Evolutionary conservation across 805 yeast species (phyloP), one percentile per base, ranked within the genome.

Genomic region (Suhomyces xylopsoci): DNA sequence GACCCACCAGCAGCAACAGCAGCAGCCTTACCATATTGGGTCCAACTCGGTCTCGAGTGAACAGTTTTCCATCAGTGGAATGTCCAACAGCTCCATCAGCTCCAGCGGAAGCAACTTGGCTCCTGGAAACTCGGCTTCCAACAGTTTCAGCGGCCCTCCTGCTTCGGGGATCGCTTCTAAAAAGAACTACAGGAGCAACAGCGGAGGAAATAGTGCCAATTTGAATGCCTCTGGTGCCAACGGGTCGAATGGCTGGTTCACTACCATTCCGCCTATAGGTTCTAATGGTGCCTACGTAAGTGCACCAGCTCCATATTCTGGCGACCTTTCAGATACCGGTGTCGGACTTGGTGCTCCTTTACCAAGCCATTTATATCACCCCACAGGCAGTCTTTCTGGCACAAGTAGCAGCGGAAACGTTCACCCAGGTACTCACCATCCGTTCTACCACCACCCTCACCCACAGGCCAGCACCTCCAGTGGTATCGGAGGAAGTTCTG

Each of bases 161-260:
- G 7, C 25, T 1, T 45, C 48, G 19, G 15, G 26, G 3, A 50
- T 19, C 10, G 45, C 48, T 7, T 7, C 52, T 17, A 56, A 56
- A 36, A 54, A 54, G 34, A 53, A 52, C 14, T 56, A 50, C 41
- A 38, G 57, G 12, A 45, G 51, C 15, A 49, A 49, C 34, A 52
- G 55, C 19, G 49, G 52, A 3, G 51, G 51, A 22, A 50, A 34
- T 19, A 19, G 38, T 19, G 36, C 47, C 9, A 52, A 42, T 32
- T 38, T 38, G 24, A 40, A 25, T 30, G 28, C 34, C 12, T 43
- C 42, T 24, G 48, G 51, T n/a, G 15, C 22, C n/a, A 28, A 30
- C 30, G 24, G 45, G 14, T 9, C 45, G 26, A 20, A 19, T 22
- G 46, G 49, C 9, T 49, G 51, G 51, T 44, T 49, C 14, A 49